phyloP scores from a whole-genome alignment of 257 asterid species.

The Penstemon eatonii region DNA sequence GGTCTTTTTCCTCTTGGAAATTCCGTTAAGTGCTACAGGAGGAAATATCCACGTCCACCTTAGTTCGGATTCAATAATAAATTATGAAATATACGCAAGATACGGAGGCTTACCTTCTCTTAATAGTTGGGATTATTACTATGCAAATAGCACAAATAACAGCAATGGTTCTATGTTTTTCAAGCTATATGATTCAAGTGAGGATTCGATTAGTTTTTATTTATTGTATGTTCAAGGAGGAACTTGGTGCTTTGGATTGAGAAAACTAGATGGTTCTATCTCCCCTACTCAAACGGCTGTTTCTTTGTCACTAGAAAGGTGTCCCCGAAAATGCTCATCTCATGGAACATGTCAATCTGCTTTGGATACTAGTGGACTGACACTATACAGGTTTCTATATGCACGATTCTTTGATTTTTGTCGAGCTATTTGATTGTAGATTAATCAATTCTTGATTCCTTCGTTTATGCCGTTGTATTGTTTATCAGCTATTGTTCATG shows the following conservation, averaged over 20 bases:
- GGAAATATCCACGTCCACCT: slow-evolving; percentile 73
- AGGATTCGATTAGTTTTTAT: slow-evolving; percentile 62
- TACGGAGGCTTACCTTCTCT: slow-evolving; percentile 88
- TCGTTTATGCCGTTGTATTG: slow-evolving; percentile 23
- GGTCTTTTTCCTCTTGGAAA: slow-evolving; percentile 79
- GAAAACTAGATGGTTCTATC: slow-evolving; percentile 43
- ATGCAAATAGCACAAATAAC: slow-evolving; percentile 64
- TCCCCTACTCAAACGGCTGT: slow-evolving; percentile 45
- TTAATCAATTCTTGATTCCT: neutral
- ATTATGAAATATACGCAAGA: slow-evolving; percentile 71
- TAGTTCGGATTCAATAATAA: slow-evolving; percentile 48
- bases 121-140: slow-evolving; percentile 75
- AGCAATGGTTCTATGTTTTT: slow-evolving; percentile 90
- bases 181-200: slow-evolving; percentile 68
- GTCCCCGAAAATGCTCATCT: slow-evolving; percentile 80
- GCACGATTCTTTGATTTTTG: slow-evolving; percentile 7
- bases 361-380: slow-evolving; percentile 74
- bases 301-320: slow-evolving; percentile 80
- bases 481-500: slow-evolving; percentile 76
- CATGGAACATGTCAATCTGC: slow-evolving; percentile 70
- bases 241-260: slow-evolving; percentile 82
- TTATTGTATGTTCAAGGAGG: slow-evolving; percentile 74
- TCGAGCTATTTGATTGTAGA: slow-evolving; percentile 4
- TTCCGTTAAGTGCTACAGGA: slow-evolving; percentile 82
- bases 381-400: slow-evolving; percentile 64